Conservation (phyloP, 116 monocot genomes). For the Dioscorea cayenensis region DNA sequence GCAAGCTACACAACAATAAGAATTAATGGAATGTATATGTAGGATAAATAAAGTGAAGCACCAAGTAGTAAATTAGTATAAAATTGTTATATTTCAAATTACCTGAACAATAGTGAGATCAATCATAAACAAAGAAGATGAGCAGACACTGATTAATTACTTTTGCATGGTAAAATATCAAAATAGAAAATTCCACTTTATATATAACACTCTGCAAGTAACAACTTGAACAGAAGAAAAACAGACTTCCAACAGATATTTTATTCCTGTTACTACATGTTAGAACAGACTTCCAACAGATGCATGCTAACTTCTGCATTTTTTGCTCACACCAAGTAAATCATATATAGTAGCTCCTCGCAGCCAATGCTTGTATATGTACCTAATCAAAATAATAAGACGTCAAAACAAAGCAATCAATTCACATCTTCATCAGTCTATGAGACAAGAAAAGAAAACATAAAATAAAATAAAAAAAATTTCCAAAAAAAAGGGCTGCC, state of each 20-base stretch:
- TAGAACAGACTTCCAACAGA: no score
- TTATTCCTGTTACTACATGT: not conserved
- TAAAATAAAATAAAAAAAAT: no score
- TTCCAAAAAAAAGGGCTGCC: not conserved
- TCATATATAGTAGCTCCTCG: conserved; percentile 37
- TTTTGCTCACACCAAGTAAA: conserved; percentile 51
- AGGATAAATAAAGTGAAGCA: not conserved
- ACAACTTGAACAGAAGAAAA: not conserved
- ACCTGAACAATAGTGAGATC: no score
- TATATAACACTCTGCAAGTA: not conserved
- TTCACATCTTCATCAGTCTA: not conserved
- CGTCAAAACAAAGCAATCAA: not conserved
- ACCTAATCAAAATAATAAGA: conserved; percentile 11
- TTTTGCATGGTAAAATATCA: no score
- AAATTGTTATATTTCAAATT: no score
- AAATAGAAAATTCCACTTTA: no score
- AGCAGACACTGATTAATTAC: no score
- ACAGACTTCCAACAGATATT: not conserved
- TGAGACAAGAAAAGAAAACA: no score
- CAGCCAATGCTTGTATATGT: conserved; percentile 12
- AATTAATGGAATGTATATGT: not conserved
- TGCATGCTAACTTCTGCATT: conserved; percentile 41
- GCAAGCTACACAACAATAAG: conserved; percentile 54
- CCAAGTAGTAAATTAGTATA: no score
- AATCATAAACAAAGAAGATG: no score